These are phyloP conservation scores for Scalesia atractyloides DNA, from an alignment of 129 eudicot species.

Conservation along the genomic window DNA sequence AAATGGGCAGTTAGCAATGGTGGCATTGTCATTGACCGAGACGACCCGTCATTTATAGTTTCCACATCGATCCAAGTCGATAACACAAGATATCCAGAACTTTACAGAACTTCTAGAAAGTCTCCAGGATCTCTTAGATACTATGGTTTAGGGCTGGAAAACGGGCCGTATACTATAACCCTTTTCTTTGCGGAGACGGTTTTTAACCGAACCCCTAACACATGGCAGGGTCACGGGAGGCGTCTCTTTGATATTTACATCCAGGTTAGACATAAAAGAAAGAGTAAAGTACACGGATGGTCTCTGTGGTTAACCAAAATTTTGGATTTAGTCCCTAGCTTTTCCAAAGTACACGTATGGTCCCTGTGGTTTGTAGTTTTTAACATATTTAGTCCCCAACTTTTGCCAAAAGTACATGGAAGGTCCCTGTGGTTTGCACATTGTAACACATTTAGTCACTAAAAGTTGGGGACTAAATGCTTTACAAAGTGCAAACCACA, in stretches of 20 bases:
- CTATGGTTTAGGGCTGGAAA: conserved; percentile 54
- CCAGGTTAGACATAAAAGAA: conserved; percentile 51
- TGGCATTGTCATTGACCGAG: conserved; percentile 36
- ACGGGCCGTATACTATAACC: conserved; percentile 48
- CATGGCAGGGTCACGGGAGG: conserved; percentile 49
- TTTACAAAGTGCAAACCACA: too few relatives aligned
- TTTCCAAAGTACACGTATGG: too few relatives aligned
- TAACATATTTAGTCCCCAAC: too few relatives aligned
- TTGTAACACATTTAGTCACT: too few relatives aligned
- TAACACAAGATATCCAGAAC: conserved; percentile 44
- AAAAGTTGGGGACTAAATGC: too few relatives aligned
- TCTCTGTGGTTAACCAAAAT: too few relatives aligned
- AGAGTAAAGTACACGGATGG: too few relatives aligned
- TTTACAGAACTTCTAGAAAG: conserved; percentile 48
- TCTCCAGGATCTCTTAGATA: conserved; percentile 61
- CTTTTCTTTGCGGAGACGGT: conserved; percentile 52
- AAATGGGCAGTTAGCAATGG: conserved; percentile 57
- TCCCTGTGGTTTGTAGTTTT: too few relatives aligned
- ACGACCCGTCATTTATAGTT: conserved; percentile 39
- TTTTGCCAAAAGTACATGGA: too few relatives aligned
- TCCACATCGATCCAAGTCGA: conserved; percentile 31
- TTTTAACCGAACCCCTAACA: conserved; percentile 28
- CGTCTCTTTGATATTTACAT: conserved; percentile 58
- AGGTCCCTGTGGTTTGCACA: too few relatives aligned
- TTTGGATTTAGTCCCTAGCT: too few relatives aligned